phyloP scores from a whole-genome alignment of 371 early-diverging fungal species.

The Batkoa obscura region DNA sequence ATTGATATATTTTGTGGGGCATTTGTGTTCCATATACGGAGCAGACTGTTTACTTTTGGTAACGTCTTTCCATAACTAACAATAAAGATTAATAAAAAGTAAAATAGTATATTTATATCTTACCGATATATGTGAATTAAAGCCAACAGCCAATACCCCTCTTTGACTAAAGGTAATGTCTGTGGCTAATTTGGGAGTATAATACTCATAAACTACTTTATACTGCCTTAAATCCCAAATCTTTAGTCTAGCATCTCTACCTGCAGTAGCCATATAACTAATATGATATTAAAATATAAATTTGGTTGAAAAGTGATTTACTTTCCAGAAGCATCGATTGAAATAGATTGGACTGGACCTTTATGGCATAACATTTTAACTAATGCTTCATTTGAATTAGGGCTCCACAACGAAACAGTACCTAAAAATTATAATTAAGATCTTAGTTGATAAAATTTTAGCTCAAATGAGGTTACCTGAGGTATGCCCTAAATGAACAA shows the following conservation, averaged over 20 bases:
- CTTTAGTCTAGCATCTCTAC: conserved; percentile 79
- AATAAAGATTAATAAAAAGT: background rate
- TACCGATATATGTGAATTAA: conserved; percentile 52
- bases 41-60: conserved; percentile 45
- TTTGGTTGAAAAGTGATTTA: conserved; percentile 4
- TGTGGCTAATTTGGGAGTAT: conserved; percentile 48
- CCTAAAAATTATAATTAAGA: conserved; percentile 5
- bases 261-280: conserved; percentile 79
- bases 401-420: conserved; percentile 90
- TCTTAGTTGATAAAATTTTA: too few relatives aligned
- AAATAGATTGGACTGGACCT: conserved; percentile 67
- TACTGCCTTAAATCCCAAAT: conserved; percentile 93
- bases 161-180: conserved; percentile 66
- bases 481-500: conserved; percentile 79
- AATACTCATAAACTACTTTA: conserved; percentile 61
- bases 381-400: conserved; percentile 56
- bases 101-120: conserved; percentile 5
- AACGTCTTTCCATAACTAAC: conserved; percentile 72
- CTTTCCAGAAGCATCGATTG: conserved; percentile 68
- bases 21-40: conserved; percentile 80
- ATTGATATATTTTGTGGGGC: conserved; percentile 28
- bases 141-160: conserved; percentile 68
- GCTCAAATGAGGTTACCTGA: conserved; percentile 14
- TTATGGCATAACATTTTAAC: conserved; percentile 92
- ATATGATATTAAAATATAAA: background rate